These are phyloP conservation scores for Ophiostoma ips DNA, from an alignment of 2,329 filamentous ascomycete species.

Conservation along the genomic window DNA sequence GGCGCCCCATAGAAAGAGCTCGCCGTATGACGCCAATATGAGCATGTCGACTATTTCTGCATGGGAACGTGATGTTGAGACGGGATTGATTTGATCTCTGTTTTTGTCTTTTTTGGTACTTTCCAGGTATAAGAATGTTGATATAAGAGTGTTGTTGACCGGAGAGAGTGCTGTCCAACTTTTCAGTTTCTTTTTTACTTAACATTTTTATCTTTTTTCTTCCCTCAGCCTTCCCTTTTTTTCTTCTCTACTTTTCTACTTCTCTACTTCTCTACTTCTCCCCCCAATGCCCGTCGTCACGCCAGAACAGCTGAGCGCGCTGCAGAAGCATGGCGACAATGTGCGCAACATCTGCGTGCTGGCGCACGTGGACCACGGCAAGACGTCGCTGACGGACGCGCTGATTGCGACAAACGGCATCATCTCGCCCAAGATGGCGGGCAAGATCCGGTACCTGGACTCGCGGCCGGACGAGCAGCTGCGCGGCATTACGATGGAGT, in stretches of 20 bases:
- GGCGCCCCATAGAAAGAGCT: constrained; percentile 1
- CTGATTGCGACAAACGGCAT: constrained; percentile 98
- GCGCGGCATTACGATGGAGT: constrained; percentile 99
- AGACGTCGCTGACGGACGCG: constrained; percentile 91
- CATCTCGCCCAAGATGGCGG: constrained; percentile 92
- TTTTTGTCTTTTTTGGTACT: too few species aligned
- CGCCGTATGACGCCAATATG: constrained; percentile 6
- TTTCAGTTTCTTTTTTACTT: too few species aligned
- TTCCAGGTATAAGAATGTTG: too few species aligned
- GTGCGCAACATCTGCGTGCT: constrained; percentile 97
- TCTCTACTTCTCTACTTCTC: neutral
- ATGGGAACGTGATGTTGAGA: neutral
- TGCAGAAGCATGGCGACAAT: constrained; percentile 77
- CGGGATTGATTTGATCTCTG: too few species aligned
- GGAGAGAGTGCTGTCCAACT: too few species aligned
- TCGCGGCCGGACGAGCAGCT: constrained; percentile 91
- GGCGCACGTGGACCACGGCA: constrained; percentile 95
- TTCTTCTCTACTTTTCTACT: neutral
- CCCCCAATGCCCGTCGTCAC: constrained; percentile 73
- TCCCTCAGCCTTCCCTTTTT: neutral
- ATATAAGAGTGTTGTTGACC: too few species aligned
- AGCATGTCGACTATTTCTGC: constrained; percentile 4
- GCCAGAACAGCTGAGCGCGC: constrained; percentile 75
- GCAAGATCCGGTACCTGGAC: constrained; percentile 95
- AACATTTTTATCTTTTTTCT: neutral